Base-by-base conservation (phyloP, 2,329 filamentous ascomycete species). In the Apiospora malaysiana region DNA sequence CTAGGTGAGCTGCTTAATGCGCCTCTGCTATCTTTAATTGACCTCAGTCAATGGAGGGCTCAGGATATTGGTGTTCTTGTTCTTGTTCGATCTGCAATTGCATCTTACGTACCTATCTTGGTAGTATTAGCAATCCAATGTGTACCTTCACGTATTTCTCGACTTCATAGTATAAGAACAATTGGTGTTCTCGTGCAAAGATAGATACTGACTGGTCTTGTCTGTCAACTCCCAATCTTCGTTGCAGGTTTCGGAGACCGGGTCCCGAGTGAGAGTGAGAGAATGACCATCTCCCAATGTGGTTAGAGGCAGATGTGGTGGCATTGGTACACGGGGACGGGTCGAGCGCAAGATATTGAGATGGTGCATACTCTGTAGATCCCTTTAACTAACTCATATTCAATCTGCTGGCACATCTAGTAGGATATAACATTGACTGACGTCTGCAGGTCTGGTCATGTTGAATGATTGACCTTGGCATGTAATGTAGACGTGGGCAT, bases 21-120 rank as follows among this genome's bases (percentile, higher is more conserved):
- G 51, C 27, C 51, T 59, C 51, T 59, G 49, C 49, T 32, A 59
- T 59, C 51, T 21, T 49, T n/a, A 49, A 59, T 59, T 59, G 8
- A 21, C 8, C 4, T 8, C 16, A 21, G 14, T 32, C 51, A 21
- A 37, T n/a, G n/a, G n/a, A n/a, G n/a, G n/a, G n/a, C n/a, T n/a
- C n/a, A n/a, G n/a, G n/a, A n/a, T n/a, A n/a, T n/a, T n/a, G n/a
- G n/a, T n/a, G n/a, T n/a, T n/a, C n/a, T n/a, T n/a, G n/a, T n/a
- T 32, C 32, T 32, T 32, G 32, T 32, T 32, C 32, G 32, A 32
- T 32, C 32, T 32, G 32, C 32, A 3, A 32, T 32, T 12, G n/a
- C 46, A 49, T n/a, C 21, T n/a, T n/a, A n/a, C n/a, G n/a, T n/a
- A n/a, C n/a, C n/a, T n/a, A n/a, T n/a, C n/a, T n/a, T n/a, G n/a